A percentile compares a stretch with the other conserved stretches of the same genome.
These are phyloP conservation scores for Dictyostelium purpureum DNA, from an alignment of 78 protist species.

Conservation along the genomic window DNA sequence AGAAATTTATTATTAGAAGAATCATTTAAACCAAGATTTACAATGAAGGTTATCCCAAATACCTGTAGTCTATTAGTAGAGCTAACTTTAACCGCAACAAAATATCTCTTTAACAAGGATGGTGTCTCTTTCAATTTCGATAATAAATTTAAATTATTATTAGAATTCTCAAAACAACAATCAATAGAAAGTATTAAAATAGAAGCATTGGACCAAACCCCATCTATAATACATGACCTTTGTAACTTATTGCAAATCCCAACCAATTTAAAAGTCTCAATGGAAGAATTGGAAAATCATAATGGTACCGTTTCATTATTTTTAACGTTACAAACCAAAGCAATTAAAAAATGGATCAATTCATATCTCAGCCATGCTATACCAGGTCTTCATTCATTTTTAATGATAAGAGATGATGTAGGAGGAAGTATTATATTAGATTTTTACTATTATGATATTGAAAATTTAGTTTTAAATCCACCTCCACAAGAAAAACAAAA, in stretches of 20 bases:
- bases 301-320: slow-evolving; percentile 19
- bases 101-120: slow-evolving; percentile 67
- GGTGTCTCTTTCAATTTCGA: slow-evolving; percentile 63
- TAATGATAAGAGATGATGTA: slow-evolving; percentile 64
- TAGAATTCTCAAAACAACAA: slow-evolving; percentile 34
- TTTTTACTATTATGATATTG: slow-evolving; percentile 71
- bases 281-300: slow-evolving; percentile 4
- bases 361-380: slow-evolving; percentile 27
- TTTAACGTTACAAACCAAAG: slow-evolving; percentile 32
- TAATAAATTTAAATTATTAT: slow-evolving; percentile 40
- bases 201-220: slow-evolving; percentile 31
- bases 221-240: slow-evolving; percentile 6
- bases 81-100: slow-evolving; percentile 29
- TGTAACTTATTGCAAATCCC: slow-evolving; percentile 10
- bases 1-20: slow-evolving; percentile 48
- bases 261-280: background rate
- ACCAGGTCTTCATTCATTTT: slow-evolving; percentile 65
- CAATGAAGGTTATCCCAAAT: background rate
- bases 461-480: background rate
- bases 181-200: slow-evolving; percentile 7
- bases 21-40: slow-evolving; percentile 57
- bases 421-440: slow-evolving; percentile 77
- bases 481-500: too few relatives aligned
- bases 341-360: slow-evolving; percentile 49
- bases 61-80: slow-evolving; percentile 22